phyloP scores from a whole-genome alignment of 1,284 basidiomycete species.

The Mycosarcoma maydis region DNA sequence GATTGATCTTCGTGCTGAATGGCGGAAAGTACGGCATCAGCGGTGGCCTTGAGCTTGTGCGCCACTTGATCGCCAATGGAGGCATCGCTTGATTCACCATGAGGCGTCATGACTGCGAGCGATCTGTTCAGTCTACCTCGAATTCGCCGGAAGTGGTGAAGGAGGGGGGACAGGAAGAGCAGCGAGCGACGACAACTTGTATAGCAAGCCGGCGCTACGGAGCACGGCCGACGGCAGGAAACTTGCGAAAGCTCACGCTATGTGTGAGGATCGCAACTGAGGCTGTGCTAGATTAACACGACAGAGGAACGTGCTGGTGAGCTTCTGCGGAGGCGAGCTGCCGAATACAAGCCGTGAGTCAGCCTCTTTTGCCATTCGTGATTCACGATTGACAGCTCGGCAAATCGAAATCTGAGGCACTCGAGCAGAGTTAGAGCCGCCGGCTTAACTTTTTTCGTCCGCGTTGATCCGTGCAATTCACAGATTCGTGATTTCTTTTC shows the following conservation, averaged over 20 bases:
- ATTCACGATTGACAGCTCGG: conserved; percentile 3
- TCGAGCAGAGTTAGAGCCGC: background rate
- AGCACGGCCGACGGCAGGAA: too few relatives aligned
- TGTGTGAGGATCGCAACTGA: too few relatives aligned
- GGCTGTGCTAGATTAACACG: too few relatives aligned
- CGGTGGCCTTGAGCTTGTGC: conserved; percentile 29
- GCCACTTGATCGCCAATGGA: conserved; percentile 7
- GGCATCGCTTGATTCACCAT: conserved; percentile 2
- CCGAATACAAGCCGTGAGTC: background rate
- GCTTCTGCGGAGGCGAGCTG: background rate
- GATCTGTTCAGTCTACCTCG: too few relatives aligned
- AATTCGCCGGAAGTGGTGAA: too few relatives aligned
- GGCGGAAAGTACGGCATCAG: conserved; percentile 15
- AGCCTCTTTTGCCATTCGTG: too few relatives aligned
- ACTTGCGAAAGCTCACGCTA: too few relatives aligned
- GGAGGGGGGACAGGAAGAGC: background rate
- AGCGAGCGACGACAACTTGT: background rate
- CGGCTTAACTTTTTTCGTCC: too few relatives aligned
- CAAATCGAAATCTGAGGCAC: background rate
- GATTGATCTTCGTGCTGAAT: conserved; percentile 49
- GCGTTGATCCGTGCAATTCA: background rate
- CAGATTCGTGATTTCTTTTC: too few relatives aligned
- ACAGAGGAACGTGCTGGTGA: too few relatives aligned
- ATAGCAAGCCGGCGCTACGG: too few relatives aligned
- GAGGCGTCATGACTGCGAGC: conserved; percentile 17